Percentiles rank a stretch among this genome's conserved stretches.
Evolutionary conservation across 2,329 filamentous ascomycete species (phyloP).

Genomic region (Dactylellina cionopaga): DNA sequence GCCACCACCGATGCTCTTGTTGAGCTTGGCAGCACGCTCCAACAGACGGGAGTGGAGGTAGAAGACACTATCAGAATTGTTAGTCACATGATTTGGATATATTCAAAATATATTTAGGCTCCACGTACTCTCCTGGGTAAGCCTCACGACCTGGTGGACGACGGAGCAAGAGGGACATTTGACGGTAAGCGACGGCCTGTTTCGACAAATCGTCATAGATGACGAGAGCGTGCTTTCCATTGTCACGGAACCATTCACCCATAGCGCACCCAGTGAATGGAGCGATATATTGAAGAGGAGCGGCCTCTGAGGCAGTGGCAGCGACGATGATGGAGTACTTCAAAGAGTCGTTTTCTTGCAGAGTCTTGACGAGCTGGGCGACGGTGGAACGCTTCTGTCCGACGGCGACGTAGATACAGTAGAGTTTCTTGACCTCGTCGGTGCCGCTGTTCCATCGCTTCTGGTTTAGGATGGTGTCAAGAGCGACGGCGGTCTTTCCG

Average conservation of each 20-base stretch:
- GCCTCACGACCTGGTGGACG: conserved; percentile 99
- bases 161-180: conserved; percentile 98
- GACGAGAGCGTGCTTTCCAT: conserved; percentile 86
- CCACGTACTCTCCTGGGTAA: conserved; percentile 85
- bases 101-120: neutral
- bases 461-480: conserved; percentile 99
- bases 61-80: conserved; percentile 73
- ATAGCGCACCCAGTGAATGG: conserved; percentile 83
- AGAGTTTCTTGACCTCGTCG: conserved; percentile 98
- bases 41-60: conserved; percentile 99
- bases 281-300: conserved; percentile 91
- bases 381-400: conserved; percentile 99
- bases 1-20: conserved; percentile 90
- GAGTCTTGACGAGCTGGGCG: conserved; percentile 98
- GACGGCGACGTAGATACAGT: conserved; percentile 98
- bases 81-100: conserved; percentile 3
- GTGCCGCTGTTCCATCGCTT: conserved; percentile 90
- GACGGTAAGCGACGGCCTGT: conserved; percentile 97
- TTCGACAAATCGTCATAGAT: conserved; percentile 96
- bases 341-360: conserved; percentile 99
- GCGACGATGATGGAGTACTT: conserved; percentile 95
- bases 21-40: conserved; percentile 99
- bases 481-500: conserved; percentile 98
- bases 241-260: conserved; percentile 81
- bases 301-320: conserved; percentile 96